Percentiles rank a stretch among this genome's conserved stretches.
These are phyloP conservation scores for Arthroderma uncinatum DNA, from an alignment of 2,329 filamentous ascomycete species.

Conservation along the genomic window DNA sequence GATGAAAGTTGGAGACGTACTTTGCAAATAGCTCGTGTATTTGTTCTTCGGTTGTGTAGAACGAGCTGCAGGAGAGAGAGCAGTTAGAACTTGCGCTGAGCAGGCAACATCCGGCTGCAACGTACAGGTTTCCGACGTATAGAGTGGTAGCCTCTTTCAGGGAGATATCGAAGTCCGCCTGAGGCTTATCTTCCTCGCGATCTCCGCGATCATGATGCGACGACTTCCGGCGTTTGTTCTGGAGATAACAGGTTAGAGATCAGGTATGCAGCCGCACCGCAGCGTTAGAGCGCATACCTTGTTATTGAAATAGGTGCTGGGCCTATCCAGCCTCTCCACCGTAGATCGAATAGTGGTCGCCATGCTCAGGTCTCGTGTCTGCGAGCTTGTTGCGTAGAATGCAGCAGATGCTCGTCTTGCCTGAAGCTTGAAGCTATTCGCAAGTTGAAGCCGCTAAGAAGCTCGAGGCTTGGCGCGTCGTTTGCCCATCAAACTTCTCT, in stretches of 20 bases:
- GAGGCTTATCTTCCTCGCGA: slow-evolving; percentile 42
- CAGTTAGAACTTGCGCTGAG: neutral
- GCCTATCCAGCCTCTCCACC: slow-evolving; percentile 83
- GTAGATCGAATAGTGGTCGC: slow-evolving; percentile 41
- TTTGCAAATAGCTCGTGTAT: slow-evolving; percentile 95
- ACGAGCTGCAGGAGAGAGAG: slow-evolving; percentile 50
- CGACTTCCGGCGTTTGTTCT: slow-evolving; percentile 62
- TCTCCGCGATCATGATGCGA: slow-evolving; percentile 51
- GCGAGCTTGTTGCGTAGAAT: neutral
- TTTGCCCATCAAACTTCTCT: neutral
- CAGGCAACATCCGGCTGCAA: slow-evolving; percentile 12
- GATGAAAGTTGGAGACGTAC: slow-evolving; percentile 37
- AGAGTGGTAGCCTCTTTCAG: slow-evolving; percentile 82
- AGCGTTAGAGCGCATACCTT: slow-evolving; percentile 46
- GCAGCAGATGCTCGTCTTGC: neutral
- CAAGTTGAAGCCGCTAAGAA: neutral
- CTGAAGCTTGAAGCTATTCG: neutral
- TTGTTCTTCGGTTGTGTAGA: slow-evolving; percentile 98
- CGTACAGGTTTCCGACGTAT: slow-evolving; percentile 91
- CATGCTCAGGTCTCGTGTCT: neutral
- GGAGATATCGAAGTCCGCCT: slow-evolving; percentile 59
- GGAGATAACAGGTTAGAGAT: slow-evolving; percentile 5
- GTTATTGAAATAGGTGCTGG: slow-evolving; percentile 82
- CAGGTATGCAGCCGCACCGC: neutral
- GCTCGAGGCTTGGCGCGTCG: neutral